These are phyloP conservation scores for Aspergillus heteromorphus DNA, from an alignment of 495 filamentous ascomycete genomes.

Conservation along the genomic window DNA sequence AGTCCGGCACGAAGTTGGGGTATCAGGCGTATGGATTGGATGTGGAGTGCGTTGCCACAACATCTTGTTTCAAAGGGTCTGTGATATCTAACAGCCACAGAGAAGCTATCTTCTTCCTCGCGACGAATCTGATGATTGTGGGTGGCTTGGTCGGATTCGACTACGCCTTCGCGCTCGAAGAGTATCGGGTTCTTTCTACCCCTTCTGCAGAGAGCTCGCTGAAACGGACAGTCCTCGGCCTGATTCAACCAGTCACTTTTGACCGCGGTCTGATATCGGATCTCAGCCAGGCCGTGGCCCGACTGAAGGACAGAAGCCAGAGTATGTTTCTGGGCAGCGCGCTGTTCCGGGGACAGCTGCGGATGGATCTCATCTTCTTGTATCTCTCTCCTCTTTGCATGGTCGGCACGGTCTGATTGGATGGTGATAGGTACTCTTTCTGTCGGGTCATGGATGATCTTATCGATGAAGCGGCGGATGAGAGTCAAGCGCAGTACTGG, in stretches of 20 bases:
- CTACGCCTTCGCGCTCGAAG: constrained; percentile 52
- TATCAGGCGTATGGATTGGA: constrained; percentile 54
- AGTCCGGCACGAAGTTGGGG: constrained; percentile 54
- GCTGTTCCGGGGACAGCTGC: constrained; percentile 55
- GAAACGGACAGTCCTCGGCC: not conserved
- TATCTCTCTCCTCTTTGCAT: constrained; percentile 5
- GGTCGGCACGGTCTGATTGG: not conserved
- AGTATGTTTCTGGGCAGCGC: constrained; percentile 65
- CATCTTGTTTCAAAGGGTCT: too few relatives aligned
- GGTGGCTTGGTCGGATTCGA: constrained; percentile 62
- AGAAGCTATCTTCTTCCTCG: constrained; percentile 58
- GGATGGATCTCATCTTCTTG: constrained; percentile 60
- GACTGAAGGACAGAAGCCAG: constrained; percentile 54
- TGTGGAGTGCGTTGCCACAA: constrained; percentile 53
- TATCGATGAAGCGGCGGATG: constrained; percentile 50
- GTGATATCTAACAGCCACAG: not conserved
- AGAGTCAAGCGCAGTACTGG: constrained; percentile 38
- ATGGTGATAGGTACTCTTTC: constrained; percentile 53
- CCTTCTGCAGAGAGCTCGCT: not conserved
- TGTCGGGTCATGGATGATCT: constrained; percentile 67
- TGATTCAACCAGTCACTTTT: constrained; percentile 12
- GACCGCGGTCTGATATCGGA: constrained; percentile 30
- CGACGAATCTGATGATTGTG: constrained; percentile 59
- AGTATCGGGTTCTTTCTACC: constrained; percentile 11
- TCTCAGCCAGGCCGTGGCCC: constrained; percentile 47